These are phyloP conservation scores for Bombardia bombarda DNA, from an alignment of 495 filamentous ascomycete species.

Conservation along the genomic window DNA sequence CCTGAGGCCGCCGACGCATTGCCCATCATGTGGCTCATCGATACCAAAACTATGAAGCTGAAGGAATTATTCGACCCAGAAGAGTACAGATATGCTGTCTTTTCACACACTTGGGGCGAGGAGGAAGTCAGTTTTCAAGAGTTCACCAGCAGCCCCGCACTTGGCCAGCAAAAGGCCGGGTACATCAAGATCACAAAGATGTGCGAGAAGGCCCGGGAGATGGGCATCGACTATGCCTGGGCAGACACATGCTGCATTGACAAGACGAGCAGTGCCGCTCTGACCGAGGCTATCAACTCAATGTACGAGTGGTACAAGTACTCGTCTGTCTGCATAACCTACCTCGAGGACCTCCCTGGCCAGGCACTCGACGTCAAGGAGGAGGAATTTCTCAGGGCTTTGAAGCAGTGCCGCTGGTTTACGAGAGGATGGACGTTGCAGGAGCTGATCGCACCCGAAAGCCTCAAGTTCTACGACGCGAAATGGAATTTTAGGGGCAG, in stretches of 20 bases:
- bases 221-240: slow-evolving; percentile 27
- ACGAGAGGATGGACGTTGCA: too few relatives aligned
- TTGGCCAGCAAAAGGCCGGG: not conserved
- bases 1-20: too few relatives aligned
- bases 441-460: too few relatives aligned
- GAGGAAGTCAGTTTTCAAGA: slow-evolving; percentile 21
- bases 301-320: slow-evolving; percentile 19
- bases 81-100: slow-evolving; percentile 24
- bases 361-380: too few relatives aligned
- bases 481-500: too few relatives aligned
- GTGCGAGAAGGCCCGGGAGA: slow-evolving; percentile 1
- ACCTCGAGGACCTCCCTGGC: too few relatives aligned
- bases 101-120: slow-evolving; percentile 32
- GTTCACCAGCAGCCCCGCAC: not conserved
- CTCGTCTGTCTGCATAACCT: slow-evolving; percentile 21
- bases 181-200: slow-evolving; percentile 3
- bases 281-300: slow-evolving; percentile 15
- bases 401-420: too few relatives aligned
- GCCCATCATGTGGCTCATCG: not conserved
- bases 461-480: too few relatives aligned
- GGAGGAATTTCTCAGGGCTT: too few relatives aligned
- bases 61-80: not conserved
- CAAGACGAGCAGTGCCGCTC: slow-evolving; percentile 23
- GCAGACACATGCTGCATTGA: slow-evolving; percentile 34
- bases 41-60: not conserved